Evolutionary conservation across 23 red algal genomes (phyloP).

Genomic region (Cyanidiococcus yangmingshanensis): DNA sequence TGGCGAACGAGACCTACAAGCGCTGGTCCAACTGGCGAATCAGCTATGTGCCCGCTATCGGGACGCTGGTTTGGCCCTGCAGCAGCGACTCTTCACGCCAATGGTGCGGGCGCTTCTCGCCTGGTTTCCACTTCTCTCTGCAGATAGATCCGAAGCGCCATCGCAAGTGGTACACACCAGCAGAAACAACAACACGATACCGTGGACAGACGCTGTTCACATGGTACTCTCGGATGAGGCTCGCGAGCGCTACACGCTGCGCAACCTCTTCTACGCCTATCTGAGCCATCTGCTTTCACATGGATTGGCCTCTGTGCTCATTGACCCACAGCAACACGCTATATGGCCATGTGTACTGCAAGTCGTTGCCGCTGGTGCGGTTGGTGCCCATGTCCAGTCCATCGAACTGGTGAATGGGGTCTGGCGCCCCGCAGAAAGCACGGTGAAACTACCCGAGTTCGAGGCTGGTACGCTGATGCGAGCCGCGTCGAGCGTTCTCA

Average conservation of each 20-base stretch:
- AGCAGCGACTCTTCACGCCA: background rate
- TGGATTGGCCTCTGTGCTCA: background rate
- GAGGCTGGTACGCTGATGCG: background rate
- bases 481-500: background rate
- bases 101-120: background rate
- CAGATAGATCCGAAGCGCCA: background rate
- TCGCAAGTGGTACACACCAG: background rate
- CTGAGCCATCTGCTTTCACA: background rate
- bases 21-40: background rate
- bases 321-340: background rate
- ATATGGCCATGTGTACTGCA: background rate
- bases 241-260: slow-evolving; percentile 7
- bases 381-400: slow-evolving; percentile 1
- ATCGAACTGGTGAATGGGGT: background rate
- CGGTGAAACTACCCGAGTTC: background rate
- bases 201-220: background rate
- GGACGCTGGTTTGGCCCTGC: background rate
- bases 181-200: background rate
- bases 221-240: slow-evolving; percentile 6
- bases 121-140: slow-evolving; percentile 12
- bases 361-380: background rate
- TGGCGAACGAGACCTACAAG: background rate
- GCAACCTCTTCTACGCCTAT: background rate
- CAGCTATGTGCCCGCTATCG: background rate
- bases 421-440: background rate